Conservation (phyloP, 1,139 yeast species). For the Magnusiomyces ingens region DNA sequence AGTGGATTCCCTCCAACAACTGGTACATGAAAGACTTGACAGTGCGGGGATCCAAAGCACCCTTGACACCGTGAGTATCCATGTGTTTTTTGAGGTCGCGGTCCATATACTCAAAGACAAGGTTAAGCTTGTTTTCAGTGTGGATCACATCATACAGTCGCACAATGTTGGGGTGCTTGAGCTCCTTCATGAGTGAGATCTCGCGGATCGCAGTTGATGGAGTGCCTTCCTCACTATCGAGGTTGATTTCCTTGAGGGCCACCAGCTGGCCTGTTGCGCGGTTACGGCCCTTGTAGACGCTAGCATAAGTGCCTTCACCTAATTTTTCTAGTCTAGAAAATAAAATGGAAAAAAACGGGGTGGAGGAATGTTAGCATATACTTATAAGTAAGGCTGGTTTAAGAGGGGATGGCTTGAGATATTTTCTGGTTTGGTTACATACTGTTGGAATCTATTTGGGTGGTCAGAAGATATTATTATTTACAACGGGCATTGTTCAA, state of each 20-base stretch:
- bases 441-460: conserved; percentile 22
- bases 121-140: conserved; percentile 87
- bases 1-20: conserved; percentile 79
- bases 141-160: conserved; percentile 92
- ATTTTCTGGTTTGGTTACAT: conserved; percentile 1
- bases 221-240: conserved; percentile 96
- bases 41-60: conserved; percentile 70
- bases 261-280: conserved; percentile 87
- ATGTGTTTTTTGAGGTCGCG: conserved; percentile 88
- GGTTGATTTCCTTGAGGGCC: conserved; percentile 87
- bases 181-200: conserved; percentile 91
- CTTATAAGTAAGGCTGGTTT: neutral
- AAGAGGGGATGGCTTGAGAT: neutral
- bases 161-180: conserved; percentile 90
- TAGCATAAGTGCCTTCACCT: conserved; percentile 98
- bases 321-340: conserved; percentile 60
- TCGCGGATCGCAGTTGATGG: conserved; percentile 98
- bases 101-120: conserved; percentile 93
- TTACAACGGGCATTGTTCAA: neutral
- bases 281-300: conserved; percentile 93
- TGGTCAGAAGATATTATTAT: neutral
- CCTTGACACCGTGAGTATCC: conserved; percentile 78
- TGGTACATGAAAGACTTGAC: conserved; percentile 93
- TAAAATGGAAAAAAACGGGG: conserved; percentile 15
- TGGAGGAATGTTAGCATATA: neutral